Base-by-base conservation (phyloP, 2,329 filamentous ascomycete species). In the Botrytis fragariae region DNA sequence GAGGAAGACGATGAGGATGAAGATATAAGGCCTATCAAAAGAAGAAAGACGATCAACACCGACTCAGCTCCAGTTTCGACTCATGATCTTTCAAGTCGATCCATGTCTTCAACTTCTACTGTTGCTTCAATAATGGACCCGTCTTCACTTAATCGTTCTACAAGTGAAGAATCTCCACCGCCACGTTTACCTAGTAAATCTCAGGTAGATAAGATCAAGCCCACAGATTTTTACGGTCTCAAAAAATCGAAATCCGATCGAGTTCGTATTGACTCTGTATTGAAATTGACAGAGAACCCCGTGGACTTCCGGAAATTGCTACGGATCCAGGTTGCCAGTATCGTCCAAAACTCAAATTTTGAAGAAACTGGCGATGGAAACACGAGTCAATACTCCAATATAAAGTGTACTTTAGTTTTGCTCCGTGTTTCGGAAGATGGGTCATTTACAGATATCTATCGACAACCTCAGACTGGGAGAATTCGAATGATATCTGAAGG, bases 1-100 rank as follows among this genome's bases (percentile, higher is more conserved):
- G 76, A 77, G 37, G 77, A 79, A 9, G 76, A 77, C 35, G 77
- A 78, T 3, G 76, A 79, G 39, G 75, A 77, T 35, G 77, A 79
- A n/a, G 74, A 77, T 12, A 62, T 45, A 20, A 69, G 75, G 57
- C 77, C 77, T 22, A 61, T 75, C 42, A 80, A 80, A 71, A 76
- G 79, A 54, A 77, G 78, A 22, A 78, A 72, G 60, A 73, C 72
- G 4, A 57, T 45, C 48, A 59, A n/a, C 20, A 44, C 29, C 37
- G 25, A 70, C 37, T 39, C 22, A 39, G 35, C 32, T 16, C 22
- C 68, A 16, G 25, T 20, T 25, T 42, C 32, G 16, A 25, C 39
- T 32, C 64, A 54, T 54, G 35, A 67, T 22, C n/a, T 25, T 39
- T 67, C 64, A 25, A 51, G 37, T 39, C 64, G 64, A 71, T 39